Evolutionary conservation across 2,329 filamentous ascomycete genomes (phyloP).

Genomic region (Alternaria sp.): DNA sequence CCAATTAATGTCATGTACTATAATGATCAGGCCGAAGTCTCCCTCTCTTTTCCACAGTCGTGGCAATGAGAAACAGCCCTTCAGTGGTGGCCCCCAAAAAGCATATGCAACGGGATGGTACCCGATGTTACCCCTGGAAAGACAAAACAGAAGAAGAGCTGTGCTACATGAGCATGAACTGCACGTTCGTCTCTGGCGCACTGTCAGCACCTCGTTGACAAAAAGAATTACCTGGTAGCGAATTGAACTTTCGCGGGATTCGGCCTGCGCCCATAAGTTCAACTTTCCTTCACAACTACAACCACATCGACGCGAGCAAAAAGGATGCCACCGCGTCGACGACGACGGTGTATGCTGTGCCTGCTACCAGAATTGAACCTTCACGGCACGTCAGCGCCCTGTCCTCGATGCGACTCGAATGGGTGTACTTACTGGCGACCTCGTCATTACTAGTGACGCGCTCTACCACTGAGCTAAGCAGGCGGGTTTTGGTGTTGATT

Average conservation of each 20-base stretch:
- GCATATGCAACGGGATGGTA: neutral
- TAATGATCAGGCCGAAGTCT: neutral
- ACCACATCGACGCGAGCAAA: neutral
- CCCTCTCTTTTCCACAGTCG: neutral
- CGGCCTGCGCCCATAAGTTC: neutral
- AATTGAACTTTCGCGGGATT: neutral
- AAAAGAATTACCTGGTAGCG: neutral
- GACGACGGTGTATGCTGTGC: neutral
- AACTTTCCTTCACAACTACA: neutral
- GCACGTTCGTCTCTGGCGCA: neutral
- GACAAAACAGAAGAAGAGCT: neutral
- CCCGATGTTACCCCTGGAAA: neutral
- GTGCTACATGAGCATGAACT: neutral
- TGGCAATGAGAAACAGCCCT: neutral
- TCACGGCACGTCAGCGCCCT: neutral
- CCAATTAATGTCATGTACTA: neutral
- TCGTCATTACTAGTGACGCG: conserved; percentile 49
- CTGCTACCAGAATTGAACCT: neutral
- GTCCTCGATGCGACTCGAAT: conserved; percentile 30
- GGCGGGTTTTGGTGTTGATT: conserved; percentile 10
- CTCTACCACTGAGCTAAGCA: conserved; percentile 46
- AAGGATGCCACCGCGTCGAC: neutral
- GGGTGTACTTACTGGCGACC: conserved; percentile 30
- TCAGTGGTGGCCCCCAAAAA: neutral
- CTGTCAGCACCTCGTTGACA: neutral